Percentiles rank a stretch among this genome's conserved stretches.
These are phyloP conservation scores for Westerdykella ornata DNA, from an alignment of 2,329 filamentous ascomycete genomes.

Conservation along the genomic window DNA sequence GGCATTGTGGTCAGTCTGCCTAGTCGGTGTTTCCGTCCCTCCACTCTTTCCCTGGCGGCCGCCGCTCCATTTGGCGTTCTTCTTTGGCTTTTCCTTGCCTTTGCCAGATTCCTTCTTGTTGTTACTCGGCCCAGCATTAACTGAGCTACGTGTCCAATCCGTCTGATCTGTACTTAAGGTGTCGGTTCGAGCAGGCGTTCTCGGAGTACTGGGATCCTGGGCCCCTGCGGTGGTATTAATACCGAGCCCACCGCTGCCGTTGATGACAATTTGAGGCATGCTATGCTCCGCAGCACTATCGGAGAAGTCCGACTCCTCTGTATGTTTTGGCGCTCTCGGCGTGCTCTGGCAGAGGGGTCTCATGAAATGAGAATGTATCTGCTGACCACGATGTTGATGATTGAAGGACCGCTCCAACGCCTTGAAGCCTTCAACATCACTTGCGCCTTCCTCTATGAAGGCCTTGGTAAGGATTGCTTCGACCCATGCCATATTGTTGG, in stretches of 20 bases:
- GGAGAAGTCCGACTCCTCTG: conserved; percentile 31
- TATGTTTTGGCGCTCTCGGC: conserved; percentile 25
- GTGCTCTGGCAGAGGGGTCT: conserved; percentile 51
- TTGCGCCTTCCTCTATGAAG: conserved; percentile 56
- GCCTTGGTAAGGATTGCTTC: conserved; percentile 58
- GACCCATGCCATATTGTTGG: conserved; percentile 54
- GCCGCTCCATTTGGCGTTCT: conserved; percentile 25
- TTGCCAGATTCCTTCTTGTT: conserved; percentile 21
- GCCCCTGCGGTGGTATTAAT: conserved; percentile 17
- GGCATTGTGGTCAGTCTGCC: conserved; percentile 16
- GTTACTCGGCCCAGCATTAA: conserved; percentile 16
- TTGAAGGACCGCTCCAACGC: conserved; percentile 55
- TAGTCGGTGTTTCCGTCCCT: conserved; percentile 27
- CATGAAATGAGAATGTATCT: conserved; percentile 58
- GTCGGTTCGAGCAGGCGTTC: conserved; percentile 21
- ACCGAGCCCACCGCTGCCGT: conserved; percentile 17
- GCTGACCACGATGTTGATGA: conserved; percentile 54
- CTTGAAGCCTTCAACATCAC: conserved; percentile 59
- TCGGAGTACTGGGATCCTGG: conserved; percentile 18
- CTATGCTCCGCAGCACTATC: conserved; percentile 25
- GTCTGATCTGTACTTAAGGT: conserved; percentile 30
- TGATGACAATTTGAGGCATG: conserved; percentile 26
- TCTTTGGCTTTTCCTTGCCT: conserved; percentile 29
- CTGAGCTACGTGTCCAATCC: conserved; percentile 23
- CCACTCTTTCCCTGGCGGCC: conserved; percentile 16